phyloP scores from a whole-genome alignment of 2,329 filamentous ascomycete genomes.

The Diplodia sapinea region DNA sequence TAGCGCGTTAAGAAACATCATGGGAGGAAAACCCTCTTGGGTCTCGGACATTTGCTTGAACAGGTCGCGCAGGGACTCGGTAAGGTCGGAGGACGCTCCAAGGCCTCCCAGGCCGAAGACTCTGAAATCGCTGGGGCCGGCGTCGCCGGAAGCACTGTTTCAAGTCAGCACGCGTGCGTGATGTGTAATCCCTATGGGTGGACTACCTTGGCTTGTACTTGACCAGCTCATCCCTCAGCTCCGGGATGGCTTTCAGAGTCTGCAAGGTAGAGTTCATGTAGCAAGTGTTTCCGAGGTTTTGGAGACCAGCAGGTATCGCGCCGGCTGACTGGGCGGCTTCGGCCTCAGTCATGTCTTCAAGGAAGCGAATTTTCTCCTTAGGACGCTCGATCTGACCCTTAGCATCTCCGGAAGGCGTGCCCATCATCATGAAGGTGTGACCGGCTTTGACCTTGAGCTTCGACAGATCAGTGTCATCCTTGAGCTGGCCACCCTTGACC shows the following conservation, averaged over 20 bases:
- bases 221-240: slow-evolving; percentile 79
- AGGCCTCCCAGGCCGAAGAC: slow-evolving; percentile 65
- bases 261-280: slow-evolving; percentile 99
- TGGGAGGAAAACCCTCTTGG: slow-evolving; percentile 82
- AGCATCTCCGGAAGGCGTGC: slow-evolving; percentile 74
- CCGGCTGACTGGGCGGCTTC: slow-evolving; percentile 83
- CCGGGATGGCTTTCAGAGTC: slow-evolving; percentile 83
- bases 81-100: slow-evolving; percentile 70
- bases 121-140: slow-evolving; percentile 44
- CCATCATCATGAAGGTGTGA: slow-evolving; percentile 95
- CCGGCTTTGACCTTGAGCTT: slow-evolving; percentile 84
- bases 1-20: slow-evolving; percentile 81
- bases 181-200: background rate
- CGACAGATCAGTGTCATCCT: slow-evolving; percentile 88
- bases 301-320: slow-evolving; percentile 83
- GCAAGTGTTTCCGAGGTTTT: slow-evolving; percentile 96
- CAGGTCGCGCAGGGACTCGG: slow-evolving; percentile 76
- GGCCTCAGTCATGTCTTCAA: slow-evolving; percentile 97
- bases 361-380: slow-evolving; percentile 80
- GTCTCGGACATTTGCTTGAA: slow-evolving; percentile 91
- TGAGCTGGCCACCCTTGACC: slow-evolving; percentile 91
- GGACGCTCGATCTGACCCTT: slow-evolving; percentile 69
- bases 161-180: background rate
- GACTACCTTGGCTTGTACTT: slow-evolving; percentile 61
- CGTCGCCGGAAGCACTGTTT: slow-evolving; percentile 38